Evolutionary conservation across 805 yeast genomes (phyloP), one percentile per base, ranked within the genome.

Genomic region (Nakazawaea molendinolei): DNA sequence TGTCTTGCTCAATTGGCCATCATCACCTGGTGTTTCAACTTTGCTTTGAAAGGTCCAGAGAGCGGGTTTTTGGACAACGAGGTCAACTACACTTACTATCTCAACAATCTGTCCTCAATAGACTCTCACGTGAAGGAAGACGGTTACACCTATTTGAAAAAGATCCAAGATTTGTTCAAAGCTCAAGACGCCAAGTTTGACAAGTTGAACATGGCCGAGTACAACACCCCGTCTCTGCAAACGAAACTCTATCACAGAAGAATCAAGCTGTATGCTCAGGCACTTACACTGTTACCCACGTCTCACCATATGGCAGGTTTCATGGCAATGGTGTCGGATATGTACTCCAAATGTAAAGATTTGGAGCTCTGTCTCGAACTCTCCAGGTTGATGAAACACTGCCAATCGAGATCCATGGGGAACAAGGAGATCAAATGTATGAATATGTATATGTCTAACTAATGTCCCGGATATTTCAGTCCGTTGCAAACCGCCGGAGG

Each of bases 401-500:
- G 44, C 28, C 38, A 34, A 30, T 41, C 41, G 20, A 33, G 46
- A 14, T 36, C 41, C 12, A 24, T 36, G 38, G 46, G 46, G n/a
- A 41, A 32, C 20, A 27, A 31, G 23, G 41, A 40, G 16, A 30
- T 41, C 8, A 39, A 41, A 32, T 44, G 45, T 39, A 34, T 26
- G 24, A 34, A 41, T 28, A 44, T 44, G 43, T 44, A 37, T 32
- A 36, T 16, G 8, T 14, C 5, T 26, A 23, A 14, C 12, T 23
- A 20, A 23, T 13, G 10, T n/a, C 38, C 38, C 1, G 46, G 46
- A 24, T 31, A 47, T 31, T 35, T 35, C 25, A 42, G 20, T 3
- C 52, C 51, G 21, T 39, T 14, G 33, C 85, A 79, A 2, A 67
- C 69, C 1, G 55, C 58, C 0, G 82, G 81, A 1, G 73, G 73